phyloP scores from a whole-genome alignment of 2,329 filamentous ascomycete species.

The Drechslerella stenobrocha region DNA sequence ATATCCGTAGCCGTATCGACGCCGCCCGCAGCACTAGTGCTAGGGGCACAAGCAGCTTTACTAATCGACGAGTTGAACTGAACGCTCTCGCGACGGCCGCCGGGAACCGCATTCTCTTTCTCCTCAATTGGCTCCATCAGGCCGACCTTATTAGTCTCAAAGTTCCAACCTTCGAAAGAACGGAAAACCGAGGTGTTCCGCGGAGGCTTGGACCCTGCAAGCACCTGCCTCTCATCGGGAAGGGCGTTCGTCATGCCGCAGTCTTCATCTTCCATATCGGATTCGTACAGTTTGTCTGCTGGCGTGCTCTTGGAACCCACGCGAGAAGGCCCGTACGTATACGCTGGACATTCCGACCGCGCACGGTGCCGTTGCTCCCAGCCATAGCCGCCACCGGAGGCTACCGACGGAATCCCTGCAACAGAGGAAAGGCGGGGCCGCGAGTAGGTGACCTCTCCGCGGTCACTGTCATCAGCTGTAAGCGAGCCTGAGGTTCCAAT shows the following conservation, averaged over 20 bases:
- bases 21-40: background rate
- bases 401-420: conserved; percentile 13
- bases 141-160: conserved; percentile 26
- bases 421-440: conserved; percentile 23
- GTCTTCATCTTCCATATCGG: background rate
- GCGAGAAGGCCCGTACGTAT: conserved; percentile 6
- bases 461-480: conserved; percentile 26
- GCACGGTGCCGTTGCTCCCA: conserved; percentile 3
- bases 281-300: conserved; percentile 30
- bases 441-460: conserved; percentile 31
- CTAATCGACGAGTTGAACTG: conserved; percentile 28
- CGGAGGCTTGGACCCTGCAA: background rate
- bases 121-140: conserved; percentile 36
- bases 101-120: conserved; percentile 7
- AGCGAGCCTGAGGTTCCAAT: conserved; percentile 15
- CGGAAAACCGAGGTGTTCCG: conserved; percentile 29
- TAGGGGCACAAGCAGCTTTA: conserved; percentile 11
- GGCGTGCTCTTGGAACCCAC: conserved; percentile 17
- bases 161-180: conserved; percentile 39
- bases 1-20: conserved; percentile 11
- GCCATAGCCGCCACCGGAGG: conserved; percentile 17
- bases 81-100: background rate
- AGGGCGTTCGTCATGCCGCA: background rate
- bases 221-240: conserved; percentile 1
- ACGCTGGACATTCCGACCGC: conserved; percentile 13